phyloP scores from a whole-genome alignment of 768 basidiomycete species.

The Daedalea quercina region DNA sequence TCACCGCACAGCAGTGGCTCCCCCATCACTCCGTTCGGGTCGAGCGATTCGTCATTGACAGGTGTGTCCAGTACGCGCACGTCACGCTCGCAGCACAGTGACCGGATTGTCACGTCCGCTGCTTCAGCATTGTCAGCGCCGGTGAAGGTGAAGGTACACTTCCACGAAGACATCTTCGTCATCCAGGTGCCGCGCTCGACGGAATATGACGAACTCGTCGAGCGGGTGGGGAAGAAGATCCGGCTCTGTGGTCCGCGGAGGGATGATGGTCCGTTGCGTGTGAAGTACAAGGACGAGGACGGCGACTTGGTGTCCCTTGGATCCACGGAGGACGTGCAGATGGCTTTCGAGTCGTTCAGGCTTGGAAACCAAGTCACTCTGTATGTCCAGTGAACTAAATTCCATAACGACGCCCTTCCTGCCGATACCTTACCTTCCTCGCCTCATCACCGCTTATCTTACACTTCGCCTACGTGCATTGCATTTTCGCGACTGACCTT shows the following conservation, averaged over 20 bases:
- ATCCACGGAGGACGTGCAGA: constrained; percentile 89
- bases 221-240: constrained; percentile 90
- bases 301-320: constrained; percentile 85
- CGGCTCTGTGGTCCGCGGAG: constrained; percentile 79
- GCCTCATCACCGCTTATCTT: constrained; percentile 5
- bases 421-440: not conserved
- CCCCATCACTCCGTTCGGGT: constrained; percentile 88
- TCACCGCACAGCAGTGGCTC: constrained; percentile 73
- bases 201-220: constrained; percentile 77
- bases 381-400: constrained; percentile 56
- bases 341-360: constrained; percentile 83
- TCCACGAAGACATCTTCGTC: constrained; percentile 92
- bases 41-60: constrained; percentile 73
- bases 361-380: constrained; percentile 78
- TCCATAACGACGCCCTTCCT: not conserved
- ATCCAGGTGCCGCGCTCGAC: constrained; percentile 81
- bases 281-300: constrained; percentile 90
- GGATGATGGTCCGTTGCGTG: constrained; percentile 73
- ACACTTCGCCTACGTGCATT: constrained; percentile 4
- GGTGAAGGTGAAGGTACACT: constrained; percentile 92
- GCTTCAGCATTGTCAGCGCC: constrained; percentile 31
- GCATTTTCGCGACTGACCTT: constrained; percentile 7
- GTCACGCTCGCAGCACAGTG: constrained; percentile 44
- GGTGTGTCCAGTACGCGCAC: constrained; percentile 43
- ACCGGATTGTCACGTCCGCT: constrained; percentile 23